Base-by-base conservation (phyloP, 768 basidiomycete species). In the Roridomyces roridus region DNA sequence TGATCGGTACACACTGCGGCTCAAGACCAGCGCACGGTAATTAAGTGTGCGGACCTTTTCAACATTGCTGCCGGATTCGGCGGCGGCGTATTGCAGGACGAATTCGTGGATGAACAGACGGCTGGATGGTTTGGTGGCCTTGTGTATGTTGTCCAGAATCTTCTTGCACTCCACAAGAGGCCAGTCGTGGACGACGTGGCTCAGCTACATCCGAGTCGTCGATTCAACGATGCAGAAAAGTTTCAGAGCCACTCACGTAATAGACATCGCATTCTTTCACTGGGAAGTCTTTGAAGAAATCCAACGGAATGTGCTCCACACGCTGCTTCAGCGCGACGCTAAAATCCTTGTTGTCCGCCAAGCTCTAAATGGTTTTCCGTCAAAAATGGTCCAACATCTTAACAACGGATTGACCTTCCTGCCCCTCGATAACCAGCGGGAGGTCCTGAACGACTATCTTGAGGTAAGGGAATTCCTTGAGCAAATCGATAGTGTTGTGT, bases 401-500 rank as follows among this genome's bases (percentile, higher is more conserved):
- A 25, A 26, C 26, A 26, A 20, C 25, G 44, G 20, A 35, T 45
- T 50, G 45, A 9, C 28, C 28, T 17, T 72, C 61, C 46, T 70
- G 67, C 34, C 39, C 69, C 8, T 62, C n/a, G 15, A 77, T 65
- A 2, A 68, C 65, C 2, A 59, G 53, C 1, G 70, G 72, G 6
- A 71, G 58, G 51, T 79, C 80, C 52, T 80, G 77, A 15, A 79
- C 62, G 24, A 74, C 64, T 15, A 77, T 47, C 36, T 69, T 65
- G 5, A 80, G 60, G 15, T 71, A 65, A 0, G 78, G 73, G 51
- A 70, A 70, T 2, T 57, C 62, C 54, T 72, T 73, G 1, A 67
- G 52, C 3, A 81, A 66, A 10, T 59, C 55, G 37, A 80, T 66
- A 2, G 72, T 65, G 17, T 71, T 62, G 40, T 70, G 63, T 1